Conservation (phyloP, 768 basidiomycete genomes). For the Amanita muscaria region DNA sequence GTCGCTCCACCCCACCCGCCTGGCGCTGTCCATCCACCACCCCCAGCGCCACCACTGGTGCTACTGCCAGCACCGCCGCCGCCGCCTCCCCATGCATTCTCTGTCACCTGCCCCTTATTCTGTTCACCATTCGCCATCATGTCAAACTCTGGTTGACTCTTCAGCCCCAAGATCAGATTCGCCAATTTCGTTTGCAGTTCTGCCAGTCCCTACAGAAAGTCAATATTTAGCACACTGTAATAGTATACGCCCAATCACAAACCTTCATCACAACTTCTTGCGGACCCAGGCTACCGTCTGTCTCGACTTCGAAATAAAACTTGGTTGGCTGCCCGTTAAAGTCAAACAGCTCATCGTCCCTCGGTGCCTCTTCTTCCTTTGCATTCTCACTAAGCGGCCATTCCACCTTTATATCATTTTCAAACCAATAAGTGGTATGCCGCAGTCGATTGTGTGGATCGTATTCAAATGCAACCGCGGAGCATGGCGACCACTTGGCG, state of each 20-base stretch:
- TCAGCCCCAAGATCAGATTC: slow-evolving; percentile 68
- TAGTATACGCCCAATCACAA: slow-evolving; percentile 4
- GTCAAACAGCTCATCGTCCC: slow-evolving; percentile 81
- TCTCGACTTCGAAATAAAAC: slow-evolving; percentile 94
- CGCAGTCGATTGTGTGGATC: slow-evolving; percentile 96
- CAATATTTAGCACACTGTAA: not conserved
- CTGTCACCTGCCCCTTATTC: slow-evolving; percentile 21
- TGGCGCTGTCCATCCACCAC: slow-evolving; percentile 21
- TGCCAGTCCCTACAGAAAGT: slow-evolving; percentile 48
- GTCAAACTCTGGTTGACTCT: slow-evolving; percentile 52
- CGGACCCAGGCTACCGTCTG: slow-evolving; percentile 81
- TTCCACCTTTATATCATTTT: slow-evolving; percentile 69
- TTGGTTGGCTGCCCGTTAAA: slow-evolving; percentile 80
- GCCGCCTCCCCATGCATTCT: slow-evolving; percentile 16
- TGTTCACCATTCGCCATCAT: slow-evolving; percentile 34
- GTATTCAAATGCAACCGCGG: slow-evolving; percentile 93
- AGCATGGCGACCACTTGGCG: slow-evolving; percentile 97
- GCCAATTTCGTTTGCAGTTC: slow-evolving; percentile 78
- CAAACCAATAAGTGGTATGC: slow-evolving; percentile 94
- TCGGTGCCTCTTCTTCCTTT: slow-evolving; percentile 68
- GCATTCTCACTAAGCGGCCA: slow-evolving; percentile 92
- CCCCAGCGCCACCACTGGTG: slow-evolving; percentile 20
- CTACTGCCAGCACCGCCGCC: too few relatives aligned
- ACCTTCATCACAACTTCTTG: slow-evolving; percentile 89
- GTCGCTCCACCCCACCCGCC: slow-evolving; percentile 10